Conservation (phyloP, 495 filamentous ascomycete species). For the Penicillium cosmopolitanum region DNA sequence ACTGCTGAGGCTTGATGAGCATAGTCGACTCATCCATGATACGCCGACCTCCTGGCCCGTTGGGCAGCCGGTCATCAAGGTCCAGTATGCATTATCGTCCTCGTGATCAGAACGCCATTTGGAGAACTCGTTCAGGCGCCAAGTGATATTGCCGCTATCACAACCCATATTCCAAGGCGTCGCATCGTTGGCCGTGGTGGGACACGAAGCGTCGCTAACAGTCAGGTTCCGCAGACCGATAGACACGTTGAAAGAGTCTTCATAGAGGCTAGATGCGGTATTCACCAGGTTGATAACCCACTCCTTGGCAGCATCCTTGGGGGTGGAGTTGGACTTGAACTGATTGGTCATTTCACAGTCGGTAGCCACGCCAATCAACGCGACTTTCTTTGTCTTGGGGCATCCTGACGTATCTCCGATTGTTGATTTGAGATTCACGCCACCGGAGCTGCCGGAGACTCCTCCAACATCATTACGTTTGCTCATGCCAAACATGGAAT, state of each 20-base stretch:
- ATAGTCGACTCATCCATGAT: slow-evolving; percentile 91
- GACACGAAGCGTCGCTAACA: slow-evolving; percentile 69
- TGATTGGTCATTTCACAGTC: slow-evolving; percentile 82
- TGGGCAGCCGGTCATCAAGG: slow-evolving; percentile 81
- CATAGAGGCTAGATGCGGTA: slow-evolving; percentile 82
- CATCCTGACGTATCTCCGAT: slow-evolving; percentile 85
- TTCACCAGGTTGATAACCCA: slow-evolving; percentile 88
- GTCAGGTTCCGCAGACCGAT: slow-evolving; percentile 86
- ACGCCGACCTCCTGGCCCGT: slow-evolving; percentile 88
- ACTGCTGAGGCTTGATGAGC: slow-evolving; percentile 59
- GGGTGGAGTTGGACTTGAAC: slow-evolving; percentile 56
- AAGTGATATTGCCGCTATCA: slow-evolving; percentile 63
- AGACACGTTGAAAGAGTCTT: slow-evolving; percentile 90
- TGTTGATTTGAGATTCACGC: slow-evolving; percentile 78
- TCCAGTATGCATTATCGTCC: slow-evolving; percentile 92
- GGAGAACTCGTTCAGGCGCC: slow-evolving; percentile 86
- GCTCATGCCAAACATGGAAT: slow-evolving; percentile 57
- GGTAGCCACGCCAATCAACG: slow-evolving; percentile 87
- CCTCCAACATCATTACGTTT: slow-evolving; percentile 60
- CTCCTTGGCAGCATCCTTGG: slow-evolving; percentile 56
- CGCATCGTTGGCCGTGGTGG: slow-evolving; percentile 61
- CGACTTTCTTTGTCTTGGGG: slow-evolving; percentile 84
- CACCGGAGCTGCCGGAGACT: slow-evolving; percentile 70
- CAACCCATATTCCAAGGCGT: slow-evolving; percentile 86
- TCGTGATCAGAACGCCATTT: slow-evolving; percentile 75